Conservation (phyloP, 164 flowering plant species). For the Chloranthus sessilifolius region DNA sequence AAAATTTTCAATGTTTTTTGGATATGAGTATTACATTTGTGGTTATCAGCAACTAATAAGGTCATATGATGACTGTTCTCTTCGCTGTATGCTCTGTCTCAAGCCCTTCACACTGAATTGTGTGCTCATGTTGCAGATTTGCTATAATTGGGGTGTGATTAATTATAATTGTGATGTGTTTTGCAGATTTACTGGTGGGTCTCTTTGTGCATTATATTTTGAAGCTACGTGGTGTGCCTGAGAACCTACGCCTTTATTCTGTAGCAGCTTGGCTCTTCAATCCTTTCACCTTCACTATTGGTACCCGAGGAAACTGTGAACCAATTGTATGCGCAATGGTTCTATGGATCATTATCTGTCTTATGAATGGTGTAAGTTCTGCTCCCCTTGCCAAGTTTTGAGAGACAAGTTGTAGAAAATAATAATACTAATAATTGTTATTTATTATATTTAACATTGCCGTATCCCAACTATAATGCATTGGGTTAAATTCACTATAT, state of each 20-base stretch:
- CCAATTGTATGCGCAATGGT: constrained; percentile 85
- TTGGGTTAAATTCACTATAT: no score
- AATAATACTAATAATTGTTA: no score
- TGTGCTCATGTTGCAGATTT: background rate
- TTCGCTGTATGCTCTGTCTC: background rate
- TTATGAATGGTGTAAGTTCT: constrained; percentile 69
- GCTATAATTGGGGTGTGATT: no score
- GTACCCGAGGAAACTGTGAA: constrained; percentile 97
- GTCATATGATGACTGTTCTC: background rate
- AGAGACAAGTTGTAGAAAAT: no score
- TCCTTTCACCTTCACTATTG: constrained; percentile 97
- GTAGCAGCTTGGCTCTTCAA: constrained; percentile 86
- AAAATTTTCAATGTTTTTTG: no score
- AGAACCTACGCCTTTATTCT: constrained; percentile 43
- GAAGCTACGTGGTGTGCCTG: constrained; percentile 76
- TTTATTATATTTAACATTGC: no score
- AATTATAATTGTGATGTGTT: background rate
- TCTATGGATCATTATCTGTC: constrained; percentile 75
- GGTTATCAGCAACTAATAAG: no score
- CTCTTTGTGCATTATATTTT: constrained; percentile 53
- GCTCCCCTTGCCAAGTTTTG: no score
- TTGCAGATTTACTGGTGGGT: constrained; percentile 81
- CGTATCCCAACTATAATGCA: no score
- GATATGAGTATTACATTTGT: no score
- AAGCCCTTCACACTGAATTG: background rate